Percentiles rank a stretch among this genome's conserved stretches.
These are phyloP conservation scores for Apodospora peruviana DNA, from an alignment of 495 filamentous ascomycete genomes.

Conservation along the genomic window DNA sequence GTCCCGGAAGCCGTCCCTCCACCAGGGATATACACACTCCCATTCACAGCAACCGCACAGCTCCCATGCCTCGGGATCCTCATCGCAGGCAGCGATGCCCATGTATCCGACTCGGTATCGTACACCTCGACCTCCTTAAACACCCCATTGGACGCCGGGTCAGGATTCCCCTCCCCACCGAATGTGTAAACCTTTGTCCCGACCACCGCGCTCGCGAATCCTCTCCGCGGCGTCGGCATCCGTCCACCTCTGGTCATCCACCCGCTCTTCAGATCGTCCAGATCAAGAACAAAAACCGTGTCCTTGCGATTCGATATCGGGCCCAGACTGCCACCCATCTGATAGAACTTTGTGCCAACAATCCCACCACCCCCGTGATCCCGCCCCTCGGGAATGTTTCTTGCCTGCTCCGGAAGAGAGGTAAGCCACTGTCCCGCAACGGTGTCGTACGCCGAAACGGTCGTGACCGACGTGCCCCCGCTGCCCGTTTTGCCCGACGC, in stretches of 20 bases:
- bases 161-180: conserved; percentile 37
- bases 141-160: conserved; percentile 15
- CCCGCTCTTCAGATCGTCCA: conserved; percentile 14
- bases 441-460: conserved; percentile 28
- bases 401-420: conserved; percentile 21
- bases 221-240: conserved; percentile 32
- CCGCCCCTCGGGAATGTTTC: conserved; percentile 11
- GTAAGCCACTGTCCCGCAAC: conserved; percentile 18
- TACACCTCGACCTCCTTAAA: conserved; percentile 32
- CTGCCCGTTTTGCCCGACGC: conserved; percentile 15
- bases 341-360: conserved; percentile 26
- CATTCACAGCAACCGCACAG: conserved; percentile 22
- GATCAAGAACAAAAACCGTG: conserved; percentile 32
- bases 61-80: conserved; percentile 32
- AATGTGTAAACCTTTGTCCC: conserved; percentile 31
- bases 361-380: conserved; percentile 31
- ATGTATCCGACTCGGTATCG: conserved; percentile 23
- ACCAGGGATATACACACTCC: conserved; percentile 27
- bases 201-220: conserved; percentile 25
- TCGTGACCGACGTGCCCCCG: conserved; percentile 10
- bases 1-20: conserved; percentile 19
- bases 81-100: conserved; percentile 25
- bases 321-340: conserved; percentile 28
- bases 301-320: conserved; percentile 19
- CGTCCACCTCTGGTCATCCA: conserved; percentile 19